Conservation (phyloP, 371 early-diverging fungal genomes). For the Rhizopus sp. region DNA sequence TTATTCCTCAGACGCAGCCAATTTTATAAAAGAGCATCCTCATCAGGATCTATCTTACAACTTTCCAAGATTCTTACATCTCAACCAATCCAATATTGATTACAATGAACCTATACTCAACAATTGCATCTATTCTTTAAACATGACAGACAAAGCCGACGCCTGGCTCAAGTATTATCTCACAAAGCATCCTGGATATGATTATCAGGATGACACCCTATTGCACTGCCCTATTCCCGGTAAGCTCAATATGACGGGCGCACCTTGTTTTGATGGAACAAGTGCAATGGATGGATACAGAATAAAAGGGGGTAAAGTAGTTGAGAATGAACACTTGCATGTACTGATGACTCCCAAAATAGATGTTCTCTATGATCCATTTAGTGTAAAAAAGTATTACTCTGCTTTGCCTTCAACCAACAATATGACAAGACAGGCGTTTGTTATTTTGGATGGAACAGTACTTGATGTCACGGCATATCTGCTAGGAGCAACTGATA, state of each 20-base stretch:
- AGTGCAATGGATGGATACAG: slow-evolving; percentile 34
- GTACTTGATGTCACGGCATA: slow-evolving; percentile 49
- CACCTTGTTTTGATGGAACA: slow-evolving; percentile 36
- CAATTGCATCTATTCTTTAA: slow-evolving; percentile 31
- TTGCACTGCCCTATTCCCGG: slow-evolving; percentile 41
- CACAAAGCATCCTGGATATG: slow-evolving; percentile 38
- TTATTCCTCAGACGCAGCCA: slow-evolving; percentile 24
- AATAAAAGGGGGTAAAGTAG: not conserved
- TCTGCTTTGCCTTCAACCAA: slow-evolving; percentile 27
- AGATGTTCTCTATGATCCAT: slow-evolving; percentile 38
- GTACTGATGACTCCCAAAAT: not conserved
- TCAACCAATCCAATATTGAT: slow-evolving; percentile 21
- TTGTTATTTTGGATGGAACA: slow-evolving; percentile 39
- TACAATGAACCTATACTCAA: slow-evolving; percentile 31
- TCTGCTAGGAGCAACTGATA: slow-evolving; percentile 35
- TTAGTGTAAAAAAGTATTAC: slow-evolving; percentile 18
- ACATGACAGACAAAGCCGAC: slow-evolving; percentile 31
- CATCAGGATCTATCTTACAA: slow-evolving; percentile 47
- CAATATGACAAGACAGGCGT: slow-evolving; percentile 32
- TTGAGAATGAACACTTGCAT: too few species aligned
- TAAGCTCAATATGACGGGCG: slow-evolving; percentile 32
- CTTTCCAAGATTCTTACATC: slow-evolving; percentile 44
- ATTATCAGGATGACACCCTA: slow-evolving; percentile 14
- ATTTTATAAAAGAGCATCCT: slow-evolving; percentile 34
- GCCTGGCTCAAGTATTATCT: slow-evolving; percentile 38